phyloP scores from a whole-genome alignment of 768 basidiomycete genomes.

The Plicaturopsis crispa region DNA sequence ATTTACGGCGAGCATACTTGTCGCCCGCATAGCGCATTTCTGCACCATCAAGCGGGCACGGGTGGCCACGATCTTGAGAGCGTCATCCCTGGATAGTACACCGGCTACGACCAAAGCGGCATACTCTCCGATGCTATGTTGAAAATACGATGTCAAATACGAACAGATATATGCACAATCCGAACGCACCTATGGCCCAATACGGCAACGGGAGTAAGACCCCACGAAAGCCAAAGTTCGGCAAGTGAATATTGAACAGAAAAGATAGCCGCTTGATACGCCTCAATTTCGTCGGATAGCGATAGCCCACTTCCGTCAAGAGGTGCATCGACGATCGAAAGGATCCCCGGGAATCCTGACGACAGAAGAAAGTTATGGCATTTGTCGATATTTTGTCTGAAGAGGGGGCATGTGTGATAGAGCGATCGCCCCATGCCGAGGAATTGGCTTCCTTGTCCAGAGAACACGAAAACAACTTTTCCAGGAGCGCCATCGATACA shows the following conservation, averaged over 20 bases:
- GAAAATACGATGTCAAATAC: neutral
- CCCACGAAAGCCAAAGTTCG: constrained; percentile 64
- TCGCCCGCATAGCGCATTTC: constrained; percentile 33
- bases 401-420: constrained; percentile 41
- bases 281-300: constrained; percentile 32
- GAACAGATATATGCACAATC: neutral
- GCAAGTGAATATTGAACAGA: constrained; percentile 57
- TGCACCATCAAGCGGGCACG: constrained; percentile 50
- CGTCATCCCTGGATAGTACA: constrained; percentile 48
- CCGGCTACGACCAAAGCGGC: constrained; percentile 60
- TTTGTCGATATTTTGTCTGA: constrained; percentile 45
- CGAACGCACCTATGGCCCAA: constrained; percentile 62
- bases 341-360: constrained; percentile 44
- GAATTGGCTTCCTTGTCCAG: constrained; percentile 69
- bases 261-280: constrained; percentile 48
- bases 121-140: constrained; percentile 66
- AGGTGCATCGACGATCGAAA: constrained; percentile 29
- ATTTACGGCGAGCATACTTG: constrained; percentile 58
- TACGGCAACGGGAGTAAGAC: constrained; percentile 49
- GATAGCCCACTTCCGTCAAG: constrained; percentile 15
- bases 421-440: constrained; percentile 53
- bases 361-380: constrained; percentile 45
- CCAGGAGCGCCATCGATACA: constrained; percentile 17
- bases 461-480: constrained; percentile 59
- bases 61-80: constrained; percentile 47